Evolutionary conservation across 78 protist genomes (phyloP).

Genomic region (Planoprotostelium fungivorum): DNA sequence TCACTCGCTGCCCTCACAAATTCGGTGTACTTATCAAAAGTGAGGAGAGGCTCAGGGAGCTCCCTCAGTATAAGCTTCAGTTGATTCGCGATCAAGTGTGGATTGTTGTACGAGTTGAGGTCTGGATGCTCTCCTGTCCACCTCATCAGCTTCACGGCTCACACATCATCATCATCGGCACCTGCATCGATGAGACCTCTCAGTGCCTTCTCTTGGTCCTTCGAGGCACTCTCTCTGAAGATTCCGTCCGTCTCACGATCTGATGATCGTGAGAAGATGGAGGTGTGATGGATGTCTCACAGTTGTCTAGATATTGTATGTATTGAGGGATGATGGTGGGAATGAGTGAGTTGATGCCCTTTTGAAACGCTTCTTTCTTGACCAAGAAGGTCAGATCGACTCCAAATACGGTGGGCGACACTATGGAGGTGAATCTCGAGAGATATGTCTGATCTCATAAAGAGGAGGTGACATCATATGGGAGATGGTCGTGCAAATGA

Average conservation of each 20-base stretch:
- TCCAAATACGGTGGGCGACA: not conserved
- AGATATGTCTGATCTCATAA: too few species aligned
- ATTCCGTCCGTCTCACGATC: not conserved
- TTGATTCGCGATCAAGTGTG: not conserved
- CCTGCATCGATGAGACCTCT: not conserved
- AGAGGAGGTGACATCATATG: too few species aligned
- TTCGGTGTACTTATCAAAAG: conserved; percentile 49
- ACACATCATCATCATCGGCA: too few species aligned
- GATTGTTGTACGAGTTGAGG: not conserved
- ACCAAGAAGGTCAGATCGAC: not conserved
- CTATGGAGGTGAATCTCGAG: too few species aligned
- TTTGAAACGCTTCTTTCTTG: not conserved
- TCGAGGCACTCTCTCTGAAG: not conserved
- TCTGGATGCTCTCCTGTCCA: not conserved
- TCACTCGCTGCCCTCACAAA: conserved; percentile 19
- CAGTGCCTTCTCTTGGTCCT: not conserved
- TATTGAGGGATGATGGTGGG: not conserved
- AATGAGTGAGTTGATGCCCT: not conserved
- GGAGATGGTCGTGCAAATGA: too few species aligned
- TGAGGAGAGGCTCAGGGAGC: conserved; percentile 40
- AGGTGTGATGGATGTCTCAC: not conserved
- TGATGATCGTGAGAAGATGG: not conserved
- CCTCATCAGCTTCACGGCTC: not conserved
- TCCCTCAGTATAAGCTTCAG: conserved; percentile 44
- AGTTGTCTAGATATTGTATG: not conserved